Base-by-base conservation (phyloP, 1,139 yeast genomes). In the Saccharomycopsis hybrid region DNA sequence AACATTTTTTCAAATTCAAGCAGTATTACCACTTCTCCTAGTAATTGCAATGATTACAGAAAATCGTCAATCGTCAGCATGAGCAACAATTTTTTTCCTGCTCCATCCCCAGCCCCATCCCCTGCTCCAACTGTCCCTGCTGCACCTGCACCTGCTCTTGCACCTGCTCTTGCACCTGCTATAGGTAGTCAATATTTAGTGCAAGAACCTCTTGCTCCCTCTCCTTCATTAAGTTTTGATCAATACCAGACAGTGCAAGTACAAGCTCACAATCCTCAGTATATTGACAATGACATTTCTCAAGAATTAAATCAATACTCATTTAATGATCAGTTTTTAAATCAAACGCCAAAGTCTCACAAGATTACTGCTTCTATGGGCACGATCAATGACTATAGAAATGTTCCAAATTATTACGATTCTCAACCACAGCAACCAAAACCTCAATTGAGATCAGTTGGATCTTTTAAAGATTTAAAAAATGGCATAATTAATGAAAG, bases 401-500 rank as follows among this genome's bases (percentile, higher is more conserved):
- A n/a, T n/a, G n/a, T n/a, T n/a, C n/a, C n/a, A n/a, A n/a, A n/a
- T n/a, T n/a, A n/a, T n/a, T n/a, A n/a, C n/a, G n/a, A n/a, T n/a
- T n/a, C n/a, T n/a, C n/a, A n/a, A n/a, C n/a, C n/a, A n/a, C n/a
- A n/a, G n/a, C 41, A 28, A 9, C 46, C 8, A 13, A 41, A 24
- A 25, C 49, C 49, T 29, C 36, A 28, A 27, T 31, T 51, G 3
- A 29, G 54, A 9, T 36, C 47, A 8, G 54, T 51, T 25, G 46
- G 43, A 18, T 44, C 54, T 24, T 51, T 39, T 41, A 49, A 44
- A 36, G 54, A 51, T 36, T 44, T 51, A 35, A 48, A 49, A 31
- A 39, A 49, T 18, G 48, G 48, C 2, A 40, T 50, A n/a, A 27
- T 39, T 8, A 48, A 50, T 18, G 52, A 50, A 31, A 41, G 47